These are phyloP conservation scores for Populus deltoides DNA, from an alignment of 345 rosid genomes.

Conservation along the genomic window DNA sequence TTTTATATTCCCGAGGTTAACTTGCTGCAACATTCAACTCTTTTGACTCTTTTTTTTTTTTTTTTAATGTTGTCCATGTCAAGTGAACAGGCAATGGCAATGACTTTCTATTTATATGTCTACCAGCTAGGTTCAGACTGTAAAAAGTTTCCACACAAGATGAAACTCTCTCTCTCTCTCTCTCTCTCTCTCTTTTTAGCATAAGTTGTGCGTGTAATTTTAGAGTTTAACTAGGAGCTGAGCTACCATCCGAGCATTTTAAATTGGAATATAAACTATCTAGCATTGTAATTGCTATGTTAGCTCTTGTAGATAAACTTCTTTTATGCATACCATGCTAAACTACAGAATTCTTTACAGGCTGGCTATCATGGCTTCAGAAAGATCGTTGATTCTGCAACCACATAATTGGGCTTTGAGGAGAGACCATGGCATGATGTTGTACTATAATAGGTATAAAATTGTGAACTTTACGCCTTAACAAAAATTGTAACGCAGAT, in stretches of 20 bases:
- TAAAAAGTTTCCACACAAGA: background rate
- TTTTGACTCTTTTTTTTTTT: too few species aligned
- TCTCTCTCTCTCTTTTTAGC: background rate
- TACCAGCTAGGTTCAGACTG: background rate
- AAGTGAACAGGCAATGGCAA: background rate
- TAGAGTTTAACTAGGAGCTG: background rate
- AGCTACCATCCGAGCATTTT: background rate
- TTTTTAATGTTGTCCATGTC: background rate
- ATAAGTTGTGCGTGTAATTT: background rate
- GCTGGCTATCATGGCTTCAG: conserved; percentile 85
- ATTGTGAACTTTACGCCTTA: background rate
- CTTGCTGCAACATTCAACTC: background rate
- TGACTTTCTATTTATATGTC: background rate
- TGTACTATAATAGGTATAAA: conserved; percentile 63
- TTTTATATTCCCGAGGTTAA: background rate
- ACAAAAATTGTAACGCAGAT: background rate
- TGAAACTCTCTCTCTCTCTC: background rate
- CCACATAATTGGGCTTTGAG: conserved; percentile 83
- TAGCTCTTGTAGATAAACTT: background rate
- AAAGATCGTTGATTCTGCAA: conserved; percentile 78
- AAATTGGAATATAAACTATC: background rate
- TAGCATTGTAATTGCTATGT: background rate
- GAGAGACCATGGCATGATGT: conserved; percentile 91
- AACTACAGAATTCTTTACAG: conserved; percentile 30
- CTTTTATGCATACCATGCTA: conserved; percentile 1